These are phyloP conservation scores for Prunella vulgaris DNA, from an alignment of 257 asterid genomes.

Conservation along the genomic window DNA sequence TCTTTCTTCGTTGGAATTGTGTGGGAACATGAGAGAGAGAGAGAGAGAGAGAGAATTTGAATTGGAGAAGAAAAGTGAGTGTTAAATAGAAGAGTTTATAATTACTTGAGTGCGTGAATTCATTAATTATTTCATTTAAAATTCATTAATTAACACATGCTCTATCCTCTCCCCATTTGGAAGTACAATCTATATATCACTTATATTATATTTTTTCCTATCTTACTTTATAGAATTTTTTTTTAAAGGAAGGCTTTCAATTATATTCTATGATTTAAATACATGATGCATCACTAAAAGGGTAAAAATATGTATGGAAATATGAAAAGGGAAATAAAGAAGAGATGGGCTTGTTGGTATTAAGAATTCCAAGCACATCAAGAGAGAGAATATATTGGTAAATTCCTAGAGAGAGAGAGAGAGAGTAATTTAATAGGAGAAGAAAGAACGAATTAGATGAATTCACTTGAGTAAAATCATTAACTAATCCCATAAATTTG, in stretches of 20 bases:
- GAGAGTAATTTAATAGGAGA: neutral
- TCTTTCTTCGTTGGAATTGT: neutral
- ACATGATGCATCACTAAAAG: no score
- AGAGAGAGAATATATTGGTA: no score
- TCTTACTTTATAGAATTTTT: no score
- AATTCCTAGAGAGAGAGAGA: no score
- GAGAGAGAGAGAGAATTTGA: constrained; percentile 7
- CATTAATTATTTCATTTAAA: neutral
- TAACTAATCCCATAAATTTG: no score
- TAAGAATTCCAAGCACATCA: neutral
- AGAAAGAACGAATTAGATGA: neutral
- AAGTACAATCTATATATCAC: neutral
- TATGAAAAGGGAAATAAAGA: neutral
- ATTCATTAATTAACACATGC: neutral
- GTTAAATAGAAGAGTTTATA: neutral
- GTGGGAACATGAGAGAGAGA: constrained; percentile 13
- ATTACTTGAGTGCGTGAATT: neutral
- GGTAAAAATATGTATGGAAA: neutral
- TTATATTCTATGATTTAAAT: no score
- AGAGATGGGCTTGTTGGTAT: no score
- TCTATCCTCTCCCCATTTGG: neutral
- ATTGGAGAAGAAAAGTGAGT: neutral
- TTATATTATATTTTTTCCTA: neutral
- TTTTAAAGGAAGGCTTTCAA: no score
- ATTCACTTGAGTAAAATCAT: neutral